Evolutionary conservation across 768 basidiomycete species (phyloP), one percentile per base, ranked within the genome.

Genomic region (Crucibulum laeve): DNA sequence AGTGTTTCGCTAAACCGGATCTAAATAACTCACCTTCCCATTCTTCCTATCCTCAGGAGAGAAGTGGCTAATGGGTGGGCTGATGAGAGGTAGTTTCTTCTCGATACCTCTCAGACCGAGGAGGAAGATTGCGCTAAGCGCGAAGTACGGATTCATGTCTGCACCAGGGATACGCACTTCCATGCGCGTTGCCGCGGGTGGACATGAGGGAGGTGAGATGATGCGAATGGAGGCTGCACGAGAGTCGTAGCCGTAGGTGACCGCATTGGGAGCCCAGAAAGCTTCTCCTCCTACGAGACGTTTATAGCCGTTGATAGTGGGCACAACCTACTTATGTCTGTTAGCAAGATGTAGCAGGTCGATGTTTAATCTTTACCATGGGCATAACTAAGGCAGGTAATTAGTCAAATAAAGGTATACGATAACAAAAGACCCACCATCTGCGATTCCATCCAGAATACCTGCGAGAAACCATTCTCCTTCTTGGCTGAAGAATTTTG

Each of bases 391-490:
- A 8, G 21, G 2, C n/a, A 8, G 18, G 6, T 18, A 25, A 3
- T 15, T 1, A 4, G 22, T 25, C 11, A 45, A 28, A 35, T 19
- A 28, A 34, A n/a, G 30, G 15, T 18, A 51, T 26, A 45, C 18
- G 21, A 22, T 38, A 3, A 2, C 10, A 21, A 37, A 35, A 25
- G 38, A 59, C 82, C 45, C 56, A 92, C 92, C 80, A 63, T 97
- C 94, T 8, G 89, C 77, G 40, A 99, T 72, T 25, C 96, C 96
- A 45, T 87, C 84, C 18, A 98, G 61, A 4, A 99, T 60, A 7
- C 96, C 96, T 4, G 93, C 94, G n/a, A 99, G 73, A 73, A 99
- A 99, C 70, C 80, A 82, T 62, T 99, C 96, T 11, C 73, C 91
- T 51, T 77, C 77, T 59, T 87, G 69, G 48, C 89, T 93, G 39